Evolutionary conservation across 495 filamentous ascomycete genomes (phyloP), one percentile per base, ranked within the genome.

Genomic region (Daldinia caldariorum): DNA sequence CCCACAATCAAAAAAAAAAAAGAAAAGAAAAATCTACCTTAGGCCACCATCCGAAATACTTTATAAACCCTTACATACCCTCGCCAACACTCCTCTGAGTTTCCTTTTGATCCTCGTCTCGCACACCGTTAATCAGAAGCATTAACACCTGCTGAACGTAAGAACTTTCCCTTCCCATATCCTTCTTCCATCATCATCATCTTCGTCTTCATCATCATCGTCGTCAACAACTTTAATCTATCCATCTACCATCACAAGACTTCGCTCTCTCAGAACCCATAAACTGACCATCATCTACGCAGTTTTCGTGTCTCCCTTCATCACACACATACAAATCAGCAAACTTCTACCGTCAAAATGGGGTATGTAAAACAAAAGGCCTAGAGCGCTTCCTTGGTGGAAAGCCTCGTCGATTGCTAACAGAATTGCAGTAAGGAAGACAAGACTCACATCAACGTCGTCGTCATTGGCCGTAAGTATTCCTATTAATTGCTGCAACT

Each of bases 381-480:
- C 34, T 32, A 35, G 38, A 61, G 55, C 31, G 14, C 45, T 32
- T n/a, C 20, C 29, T 43, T 58, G 16, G 32, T 16, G 8, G 34
- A 51, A 49, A 29, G 1, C 3, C 3, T 26, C 26, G 13, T 7
- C 5, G 45, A 47, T 62, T 41, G 35, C 78, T 80, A 57, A 79
- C 71, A 47, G 16, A 29, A 6, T 37, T 63, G 65, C 57, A 94
- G 92, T 89, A 96, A 96, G 86, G 93, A 96, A 73, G 81, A 83
- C 14, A 92, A 92, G 87, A 79, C 81, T 82, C 94, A 97, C 81
- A 89, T 97, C 84, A 97, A 97, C 89, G 92, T 97, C 85, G 94
- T 97, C 83, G 94, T 97, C 86, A 96, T 97, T 87, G 94, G 92
- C 86, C 92, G 93, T 87, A 92, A 93, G 90, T 90, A 90, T 80